phyloP scores from a whole-genome alignment of 139 green algal genomes.

The Closterium sp. region DNA sequence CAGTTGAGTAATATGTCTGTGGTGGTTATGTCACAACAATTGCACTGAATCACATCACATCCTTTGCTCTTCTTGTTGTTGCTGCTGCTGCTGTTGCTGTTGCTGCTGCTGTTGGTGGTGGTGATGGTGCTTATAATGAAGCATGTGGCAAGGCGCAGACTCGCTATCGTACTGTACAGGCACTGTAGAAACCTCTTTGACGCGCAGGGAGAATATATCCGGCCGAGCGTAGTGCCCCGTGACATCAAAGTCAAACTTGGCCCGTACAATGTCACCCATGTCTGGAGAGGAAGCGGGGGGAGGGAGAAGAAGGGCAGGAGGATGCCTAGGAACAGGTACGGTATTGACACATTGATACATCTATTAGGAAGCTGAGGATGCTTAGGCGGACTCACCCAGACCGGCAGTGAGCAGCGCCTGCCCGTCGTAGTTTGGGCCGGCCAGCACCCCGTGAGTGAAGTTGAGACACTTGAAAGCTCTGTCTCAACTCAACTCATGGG shows the following conservation, averaged over 20 bases:
- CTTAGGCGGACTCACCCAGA: too few species aligned
- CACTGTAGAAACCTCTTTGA: neutral
- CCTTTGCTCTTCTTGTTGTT: neutral
- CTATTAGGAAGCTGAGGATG: too few species aligned
- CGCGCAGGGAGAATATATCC: neutral
- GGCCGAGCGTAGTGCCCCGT: constrained; percentile 7
- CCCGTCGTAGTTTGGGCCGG: neutral
- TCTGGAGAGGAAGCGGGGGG: neutral
- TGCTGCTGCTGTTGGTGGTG: neutral
- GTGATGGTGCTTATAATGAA: neutral
- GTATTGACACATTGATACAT: too few species aligned
- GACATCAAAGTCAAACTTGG: constrained; percentile 34
- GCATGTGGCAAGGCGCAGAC: neutral
- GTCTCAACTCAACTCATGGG: too few species aligned
- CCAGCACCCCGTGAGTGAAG: too few species aligned
- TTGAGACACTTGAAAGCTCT: too few species aligned
- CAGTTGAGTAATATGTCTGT: too few species aligned
- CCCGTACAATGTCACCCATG: constrained; percentile 9
- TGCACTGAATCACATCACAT: neutral
- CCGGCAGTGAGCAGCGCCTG: too few species aligned
- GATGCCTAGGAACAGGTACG: too few species aligned
- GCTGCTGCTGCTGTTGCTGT: neutral
- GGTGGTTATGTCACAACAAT: too few species aligned
- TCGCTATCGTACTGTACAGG: neutral
- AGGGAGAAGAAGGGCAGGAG: too few species aligned